Evolutionary conservation across 2,329 filamentous ascomycete species (phyloP).

Genomic region (Claviceps digitariae): DNA sequence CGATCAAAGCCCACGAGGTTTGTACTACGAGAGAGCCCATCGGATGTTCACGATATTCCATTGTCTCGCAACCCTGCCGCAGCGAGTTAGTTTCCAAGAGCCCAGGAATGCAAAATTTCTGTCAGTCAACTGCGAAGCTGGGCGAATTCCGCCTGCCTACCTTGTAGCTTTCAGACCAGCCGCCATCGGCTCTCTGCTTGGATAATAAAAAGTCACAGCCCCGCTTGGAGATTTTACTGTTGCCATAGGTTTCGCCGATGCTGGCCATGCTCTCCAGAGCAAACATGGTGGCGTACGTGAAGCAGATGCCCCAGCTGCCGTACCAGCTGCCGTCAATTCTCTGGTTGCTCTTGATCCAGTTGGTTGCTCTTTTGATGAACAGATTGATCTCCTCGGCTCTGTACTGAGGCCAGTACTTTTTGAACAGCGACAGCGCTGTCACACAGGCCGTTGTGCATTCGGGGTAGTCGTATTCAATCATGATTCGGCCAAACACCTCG

Average conservation of each 20-base stretch:
- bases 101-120: not conserved
- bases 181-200: constrained; percentile 77
- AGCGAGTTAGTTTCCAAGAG: constrained; percentile 8
- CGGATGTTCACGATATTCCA: constrained; percentile 59
- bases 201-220: constrained; percentile 79
- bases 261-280: constrained; percentile 74
- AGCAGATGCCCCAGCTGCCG: constrained; percentile 95
- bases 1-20: constrained; percentile 82
- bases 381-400: constrained; percentile 57
- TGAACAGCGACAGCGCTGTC: constrained; percentile 73
- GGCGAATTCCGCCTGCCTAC: constrained; percentile 18
- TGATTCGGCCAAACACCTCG: constrained; percentile 92
- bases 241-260: constrained; percentile 69
- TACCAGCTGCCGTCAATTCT: constrained; percentile 86
- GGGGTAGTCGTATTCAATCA: constrained; percentile 97
- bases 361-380: constrained; percentile 61
- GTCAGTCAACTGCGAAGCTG: not conserved
- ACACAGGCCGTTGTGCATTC: constrained; percentile 95
- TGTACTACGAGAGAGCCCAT: constrained; percentile 79
- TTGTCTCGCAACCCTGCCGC: constrained; percentile 57
- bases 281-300: constrained; percentile 95
- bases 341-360: constrained; percentile 73
- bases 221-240: constrained; percentile 53
- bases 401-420: constrained; percentile 69
- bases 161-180: constrained; percentile 92